Evolutionary conservation across 2,329 filamentous ascomycete species (phyloP), one percentile per base, ranked within the genome.

Genomic region (Immersiporthe knoxdaviesiana): DNA sequence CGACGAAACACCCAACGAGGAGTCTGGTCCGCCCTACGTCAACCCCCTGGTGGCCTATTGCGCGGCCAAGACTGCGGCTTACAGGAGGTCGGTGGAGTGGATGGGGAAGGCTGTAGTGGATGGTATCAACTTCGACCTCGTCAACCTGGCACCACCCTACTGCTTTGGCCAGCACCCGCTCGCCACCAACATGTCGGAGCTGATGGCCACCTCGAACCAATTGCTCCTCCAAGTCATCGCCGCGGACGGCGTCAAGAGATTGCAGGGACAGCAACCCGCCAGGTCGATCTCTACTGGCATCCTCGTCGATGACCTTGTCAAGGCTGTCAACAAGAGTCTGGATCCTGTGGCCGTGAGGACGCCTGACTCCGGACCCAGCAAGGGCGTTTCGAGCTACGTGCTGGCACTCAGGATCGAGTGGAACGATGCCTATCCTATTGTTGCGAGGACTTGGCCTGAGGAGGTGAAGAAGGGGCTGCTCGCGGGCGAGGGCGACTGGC

Each of bases 61-160:
- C 39, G 70, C 70, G 39, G 63, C 70, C 11, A 72, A 72, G 63
- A 72, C 71, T 7, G 66, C 68, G 4, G 70, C 71, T 16, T 62
- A 68, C 16, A 64, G 70, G 30, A 24, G 41, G 8, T 66, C 64
- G 4, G 32, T 68, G 32, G 32, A 68, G 62, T 72, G 71, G 71
- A 67, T 72, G 71, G 61, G 62, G 27, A 58, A 65, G 60, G 68
- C 68, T 37, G 56, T 68, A 7, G 24, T 39, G n/a, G 64, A 70
- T n/a, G 66, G 69, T 41, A 54, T 63, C 47, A 60, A 30, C 58
- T 72, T 72, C 63, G 71, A 72, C 56, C 32, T 72, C 6, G 58
- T 72, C 54, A 72, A 70, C 39, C 30, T 72, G 44, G 71, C 70
- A 14, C 70, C 71, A 0, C 11, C 27, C 18, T 72, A 68, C 52